phyloP scores from a whole-genome alignment of 1,284 basidiomycete genomes.

The Boletus smithii region DNA sequence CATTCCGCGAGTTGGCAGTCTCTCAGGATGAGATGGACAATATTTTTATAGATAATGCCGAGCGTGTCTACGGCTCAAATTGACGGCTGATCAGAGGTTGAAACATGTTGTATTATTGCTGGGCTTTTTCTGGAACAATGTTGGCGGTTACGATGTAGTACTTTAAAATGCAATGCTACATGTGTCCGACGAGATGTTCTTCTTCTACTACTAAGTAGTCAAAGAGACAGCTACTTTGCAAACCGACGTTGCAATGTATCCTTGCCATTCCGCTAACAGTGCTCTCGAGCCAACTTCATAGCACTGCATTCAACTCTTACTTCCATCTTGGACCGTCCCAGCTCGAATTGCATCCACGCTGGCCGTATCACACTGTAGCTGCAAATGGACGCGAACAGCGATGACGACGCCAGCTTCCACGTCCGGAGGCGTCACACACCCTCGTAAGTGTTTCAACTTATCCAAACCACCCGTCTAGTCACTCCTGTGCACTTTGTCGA shows the following conservation, averaged over 20 bases:
- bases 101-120: conserved; percentile 3
- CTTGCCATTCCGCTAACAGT: not conserved
- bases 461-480: conserved; percentile 4
- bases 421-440: conserved; percentile 20
- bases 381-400: conserved; percentile 22
- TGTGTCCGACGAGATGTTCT: not conserved
- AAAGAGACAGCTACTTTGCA: no score
- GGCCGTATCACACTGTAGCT: not conserved
- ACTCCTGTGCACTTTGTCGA: conserved; percentile 9
- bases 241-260: conserved; percentile 16
- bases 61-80: conserved; percentile 51
- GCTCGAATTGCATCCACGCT: not conserved
- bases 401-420: conserved; percentile 16
- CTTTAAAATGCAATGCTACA: not conserved
- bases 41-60: conserved; percentile 67
- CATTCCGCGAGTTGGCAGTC: conserved; percentile 77
- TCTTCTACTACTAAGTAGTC: conserved; percentile 6
- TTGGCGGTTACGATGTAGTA: no score
- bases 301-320: not conserved
- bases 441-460: conserved; percentile 21
- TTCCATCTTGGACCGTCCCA: not conserved
- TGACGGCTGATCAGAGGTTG: conserved; percentile 1
- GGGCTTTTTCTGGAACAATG: no score
- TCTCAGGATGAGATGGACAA: conserved; percentile 75
- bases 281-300: not conserved